Evolutionary conservation across 2,329 filamentous ascomycete genomes (phyloP), one percentile per base, ranked within the genome.

Genomic region (Arthrobotrys conoides): DNA sequence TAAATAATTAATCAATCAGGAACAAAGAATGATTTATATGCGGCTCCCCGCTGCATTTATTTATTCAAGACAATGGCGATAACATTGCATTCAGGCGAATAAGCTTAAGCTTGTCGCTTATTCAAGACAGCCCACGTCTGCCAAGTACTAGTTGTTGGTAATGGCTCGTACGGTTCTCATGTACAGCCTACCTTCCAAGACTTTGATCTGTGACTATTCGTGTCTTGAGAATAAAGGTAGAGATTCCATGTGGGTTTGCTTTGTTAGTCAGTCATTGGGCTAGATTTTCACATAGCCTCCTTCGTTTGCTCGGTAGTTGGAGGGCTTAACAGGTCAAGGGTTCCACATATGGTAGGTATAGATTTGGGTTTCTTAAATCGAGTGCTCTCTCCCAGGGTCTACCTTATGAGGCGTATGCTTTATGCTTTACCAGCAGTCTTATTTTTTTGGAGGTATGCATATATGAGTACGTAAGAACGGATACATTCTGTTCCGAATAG

Each of bases 121-220:
- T 27, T 36, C 38, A 1, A 24, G 44, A 30, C 5, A 20, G 24
- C 10, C 33, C 57, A 44, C 57, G 57, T 61, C 57, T 61, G 57
- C 57, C 57, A 61, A 44, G 57, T 2, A 20, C 41, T n/a, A 20
- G 36, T 24, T 9, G 36, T 61, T 24, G 36, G 57, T 44, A 18
- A n/a, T n/a, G 27, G 18, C 57, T 61, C 57, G 57, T 61, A 61
- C 57, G 57, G 36, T 44, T 61, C n/a, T n/a, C n/a, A n/a, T n/a
- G 57, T 61, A 61, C 57, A 61, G 57, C 57, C 57, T 10, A 61
- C 57, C 36, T 44, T 61, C 57, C 57, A 61, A 61, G 57, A 61
- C 57, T 44, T 27, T 61, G 57, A 44, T 44, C 57, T 8, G 6
- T 46, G 44, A 46, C 44, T 30, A 30, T 30, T 30, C 27, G 27